phyloP scores from a whole-genome alignment of 2,329 filamentous ascomycete genomes.

The Harringtonia aguacate region DNA sequence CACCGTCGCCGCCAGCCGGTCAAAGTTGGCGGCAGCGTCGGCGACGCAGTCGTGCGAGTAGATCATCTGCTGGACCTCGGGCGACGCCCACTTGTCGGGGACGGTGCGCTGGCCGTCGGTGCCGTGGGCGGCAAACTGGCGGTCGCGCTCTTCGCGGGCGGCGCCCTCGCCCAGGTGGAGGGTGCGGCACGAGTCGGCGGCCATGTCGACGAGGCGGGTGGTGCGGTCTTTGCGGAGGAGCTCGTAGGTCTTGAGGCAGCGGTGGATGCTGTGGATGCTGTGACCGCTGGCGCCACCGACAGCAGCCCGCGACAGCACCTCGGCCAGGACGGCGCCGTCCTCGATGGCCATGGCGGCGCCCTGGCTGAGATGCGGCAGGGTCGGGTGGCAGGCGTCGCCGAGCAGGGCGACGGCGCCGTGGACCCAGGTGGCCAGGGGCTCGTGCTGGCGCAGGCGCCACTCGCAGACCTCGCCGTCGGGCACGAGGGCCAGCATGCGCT shows the following conservation, averaged over 20 bases:
- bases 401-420: slow-evolving; percentile 45
- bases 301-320: slow-evolving; percentile 32
- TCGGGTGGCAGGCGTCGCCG: slow-evolving; percentile 58
- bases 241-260: slow-evolving; percentile 44
- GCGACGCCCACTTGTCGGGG: slow-evolving; percentile 61
- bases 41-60: slow-evolving; percentile 52
- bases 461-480: slow-evolving; percentile 53
- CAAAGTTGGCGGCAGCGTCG: slow-evolving; percentile 41
- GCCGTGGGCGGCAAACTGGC: slow-evolving; percentile 40
- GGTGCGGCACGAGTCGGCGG: slow-evolving; percentile 38
- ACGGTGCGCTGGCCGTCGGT: slow-evolving; percentile 32
- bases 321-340: slow-evolving; percentile 50
- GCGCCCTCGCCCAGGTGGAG: slow-evolving; percentile 48
- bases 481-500: slow-evolving; percentile 48
- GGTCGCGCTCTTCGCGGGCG: slow-evolving; percentile 48
- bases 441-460: slow-evolving; percentile 52
- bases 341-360: slow-evolving; percentile 60
- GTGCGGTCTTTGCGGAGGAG: slow-evolving; percentile 44
- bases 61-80: slow-evolving; percentile 56
- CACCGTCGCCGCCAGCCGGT: slow-evolving; percentile 29
- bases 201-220: slow-evolving; percentile 40
- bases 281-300: slow-evolving; percentile 11
- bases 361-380: slow-evolving; percentile 55
- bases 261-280: slow-evolving; percentile 30
- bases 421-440: slow-evolving; percentile 45